These are phyloP conservation scores for Hygrocybe punicea DNA, from an alignment of 768 basidiomycete genomes.

Conservation along the genomic window DNA sequence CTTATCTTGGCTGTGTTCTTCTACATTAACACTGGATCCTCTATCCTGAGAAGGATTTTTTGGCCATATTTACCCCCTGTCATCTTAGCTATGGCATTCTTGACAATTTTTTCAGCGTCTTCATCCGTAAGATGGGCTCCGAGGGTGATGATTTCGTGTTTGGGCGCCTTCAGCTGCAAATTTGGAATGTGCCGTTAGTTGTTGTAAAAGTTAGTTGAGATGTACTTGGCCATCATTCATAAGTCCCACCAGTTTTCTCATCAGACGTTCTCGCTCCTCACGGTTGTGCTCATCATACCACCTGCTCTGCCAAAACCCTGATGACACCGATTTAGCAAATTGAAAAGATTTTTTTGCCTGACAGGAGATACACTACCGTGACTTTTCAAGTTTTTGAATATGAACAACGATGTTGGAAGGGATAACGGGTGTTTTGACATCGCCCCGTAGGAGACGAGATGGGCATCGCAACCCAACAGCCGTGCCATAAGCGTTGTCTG, in stretches of 20 bases:
- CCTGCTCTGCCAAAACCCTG: constrained; percentile 70
- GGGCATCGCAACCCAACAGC: constrained; percentile 61
- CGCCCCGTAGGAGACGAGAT: constrained; percentile 83
- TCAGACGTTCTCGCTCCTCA: constrained; percentile 49
- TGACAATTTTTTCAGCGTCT: constrained; percentile 44
- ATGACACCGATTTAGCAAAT: too few relatives aligned
- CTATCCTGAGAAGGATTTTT: constrained; percentile 43
- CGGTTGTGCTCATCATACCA: constrained; percentile 57
- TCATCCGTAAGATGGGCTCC: constrained; percentile 35
- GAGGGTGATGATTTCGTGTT: constrained; percentile 65
- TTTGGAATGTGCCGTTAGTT: not conserved
- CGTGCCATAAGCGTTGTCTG: constrained; percentile 67
- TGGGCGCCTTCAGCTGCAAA: constrained; percentile 60
- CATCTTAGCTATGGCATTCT: constrained; percentile 44
- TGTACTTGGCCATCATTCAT: constrained; percentile 54
- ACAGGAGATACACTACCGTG: constrained; percentile 35
- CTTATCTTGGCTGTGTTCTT: not conserved
- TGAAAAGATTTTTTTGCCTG: not conserved
- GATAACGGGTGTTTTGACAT: constrained; percentile 84
- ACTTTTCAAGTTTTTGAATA: constrained; percentile 77
- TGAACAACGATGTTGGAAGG: constrained; percentile 73
- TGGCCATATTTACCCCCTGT: constrained; percentile 39
- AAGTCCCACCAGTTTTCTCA: constrained; percentile 50
- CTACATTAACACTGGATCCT: constrained; percentile 11
- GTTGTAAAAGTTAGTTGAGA: not conserved